Conservation (phyloP, 1,284 basidiomycete species). For the Ceratobasidium sp. region DNA sequence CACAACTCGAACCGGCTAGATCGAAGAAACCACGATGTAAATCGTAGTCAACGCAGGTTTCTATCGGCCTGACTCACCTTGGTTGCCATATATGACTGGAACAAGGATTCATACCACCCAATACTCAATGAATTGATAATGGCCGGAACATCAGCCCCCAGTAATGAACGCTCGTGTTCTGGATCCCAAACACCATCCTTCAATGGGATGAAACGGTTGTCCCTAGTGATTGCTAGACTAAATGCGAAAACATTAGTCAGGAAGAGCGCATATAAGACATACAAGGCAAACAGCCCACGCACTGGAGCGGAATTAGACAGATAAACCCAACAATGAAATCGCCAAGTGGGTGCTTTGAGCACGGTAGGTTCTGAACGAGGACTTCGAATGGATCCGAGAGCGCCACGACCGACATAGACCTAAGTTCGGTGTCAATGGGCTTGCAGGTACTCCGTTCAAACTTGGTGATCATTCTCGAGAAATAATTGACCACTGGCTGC, state of each 20-base stretch:
- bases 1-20: constrained; percentile 63
- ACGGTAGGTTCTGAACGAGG: not conserved
- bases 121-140: constrained; percentile 62
- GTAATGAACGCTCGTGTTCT: constrained; percentile 58
- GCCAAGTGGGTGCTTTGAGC: constrained; percentile 16
- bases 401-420: constrained; percentile 50
- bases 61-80: constrained; percentile 54
- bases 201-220: constrained; percentile 66
- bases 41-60: too few species aligned
- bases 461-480: constrained; percentile 54
- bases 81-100: constrained; percentile 64
- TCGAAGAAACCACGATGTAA: too few species aligned
- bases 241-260: not conserved
- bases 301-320: constrained; percentile 43
- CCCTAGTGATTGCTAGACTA: constrained; percentile 59
- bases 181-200: constrained; percentile 64
- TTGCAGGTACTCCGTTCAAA: constrained; percentile 61
- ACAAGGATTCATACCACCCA: constrained; percentile 70
- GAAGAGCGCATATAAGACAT: not conserved
- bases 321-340: constrained; percentile 40
- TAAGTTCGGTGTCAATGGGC: constrained; percentile 57
- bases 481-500: constrained; percentile 53
- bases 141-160: constrained; percentile 64
- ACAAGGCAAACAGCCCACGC: too few species aligned
- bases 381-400: not conserved